Conservation (phyloP, 2,329 filamentous ascomycete genomes). For the Arthrinium puccinioides region DNA sequence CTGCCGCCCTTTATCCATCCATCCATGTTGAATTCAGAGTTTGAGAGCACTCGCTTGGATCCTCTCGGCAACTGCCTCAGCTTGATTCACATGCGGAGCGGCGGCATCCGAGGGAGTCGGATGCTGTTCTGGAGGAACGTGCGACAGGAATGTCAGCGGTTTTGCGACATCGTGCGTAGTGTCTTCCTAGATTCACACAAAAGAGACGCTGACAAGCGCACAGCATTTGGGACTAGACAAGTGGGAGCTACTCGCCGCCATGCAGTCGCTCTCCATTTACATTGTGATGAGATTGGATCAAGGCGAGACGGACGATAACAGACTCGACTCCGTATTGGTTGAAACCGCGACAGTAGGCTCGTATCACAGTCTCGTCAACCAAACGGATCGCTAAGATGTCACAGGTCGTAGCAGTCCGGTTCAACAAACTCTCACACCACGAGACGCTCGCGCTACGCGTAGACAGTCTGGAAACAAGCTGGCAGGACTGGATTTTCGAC, state of each 20-base stretch:
- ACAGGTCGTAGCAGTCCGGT: too few relatives aligned
- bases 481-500: slow-evolving; percentile 33
- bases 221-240: slow-evolving; percentile 22
- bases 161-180: slow-evolving; percentile 24
- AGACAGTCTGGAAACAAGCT: slow-evolving; percentile 14
- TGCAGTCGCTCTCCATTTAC: slow-evolving; percentile 37
- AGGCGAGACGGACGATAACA: slow-evolving; percentile 34
- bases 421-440: too few relatives aligned
- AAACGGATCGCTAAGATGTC: too few relatives aligned
- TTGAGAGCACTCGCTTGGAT: slow-evolving; percentile 21
- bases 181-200: not conserved
- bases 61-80: slow-evolving; percentile 32
- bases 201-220: too few relatives aligned
- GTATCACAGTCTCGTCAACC: not conserved
- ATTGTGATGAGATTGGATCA: slow-evolving; percentile 33
- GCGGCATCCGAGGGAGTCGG: slow-evolving; percentile 22
- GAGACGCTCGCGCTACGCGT: too few relatives aligned
- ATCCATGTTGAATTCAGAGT: slow-evolving; percentile 14
- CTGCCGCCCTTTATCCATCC: slow-evolving; percentile 37
- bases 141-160: slow-evolving; percentile 30
- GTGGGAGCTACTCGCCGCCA: slow-evolving; percentile 31
- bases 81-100: slow-evolving; percentile 30
- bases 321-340: slow-evolving; percentile 29
- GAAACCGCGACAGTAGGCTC: slow-evolving; percentile 25
- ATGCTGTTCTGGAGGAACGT: slow-evolving; percentile 39